phyloP scores from a whole-genome alignment of 2,329 filamentous ascomycete genomes.

The Curvularia verruculosa region DNA sequence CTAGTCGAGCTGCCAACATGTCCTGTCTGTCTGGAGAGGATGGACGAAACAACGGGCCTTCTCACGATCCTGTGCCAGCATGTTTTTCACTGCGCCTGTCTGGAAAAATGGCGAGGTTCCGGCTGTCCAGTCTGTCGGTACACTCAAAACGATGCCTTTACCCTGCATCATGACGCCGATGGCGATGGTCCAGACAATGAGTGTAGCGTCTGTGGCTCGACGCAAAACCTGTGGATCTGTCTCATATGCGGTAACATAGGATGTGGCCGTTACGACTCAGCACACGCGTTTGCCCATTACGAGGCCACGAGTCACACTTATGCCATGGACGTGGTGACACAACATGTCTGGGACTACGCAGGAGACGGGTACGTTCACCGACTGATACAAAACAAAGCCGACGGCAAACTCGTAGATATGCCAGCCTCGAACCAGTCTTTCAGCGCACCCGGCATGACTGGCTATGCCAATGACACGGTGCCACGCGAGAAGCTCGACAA shows the following conservation, averaged over 20 bases:
- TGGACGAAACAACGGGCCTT: constrained; percentile 96
- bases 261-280: constrained; percentile 91
- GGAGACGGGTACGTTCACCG: constrained; percentile 96
- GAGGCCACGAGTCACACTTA: constrained; percentile 89
- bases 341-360: constrained; percentile 98
- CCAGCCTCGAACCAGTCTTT: constrained; percentile 57
- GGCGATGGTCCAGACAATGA: constrained; percentile 65
- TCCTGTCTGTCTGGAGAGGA: constrained; percentile 93
- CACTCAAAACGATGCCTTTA: constrained; percentile 66
- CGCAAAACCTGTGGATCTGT: constrained; percentile 91
- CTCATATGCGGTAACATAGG: constrained; percentile 91
- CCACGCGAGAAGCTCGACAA: constrained; percentile 74
- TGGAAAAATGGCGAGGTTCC: constrained; percentile 93
- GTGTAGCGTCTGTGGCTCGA: constrained; percentile 80
- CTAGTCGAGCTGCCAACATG: constrained; percentile 93
- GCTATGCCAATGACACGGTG: constrained; percentile 67
- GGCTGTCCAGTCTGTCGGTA: constrained; percentile 96
- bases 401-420: constrained; percentile 91
- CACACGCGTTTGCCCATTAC: constrained; percentile 92
- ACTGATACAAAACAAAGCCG: constrained; percentile 89
- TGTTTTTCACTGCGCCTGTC: constrained; percentile 94
- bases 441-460: constrained; percentile 49
- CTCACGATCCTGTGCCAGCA: constrained; percentile 97
- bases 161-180: constrained; percentile 39
- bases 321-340: constrained; percentile 87